Evolutionary conservation across 352 stramenopile species (phyloP).

Genomic region (Phytophthora podocarpi): DNA sequence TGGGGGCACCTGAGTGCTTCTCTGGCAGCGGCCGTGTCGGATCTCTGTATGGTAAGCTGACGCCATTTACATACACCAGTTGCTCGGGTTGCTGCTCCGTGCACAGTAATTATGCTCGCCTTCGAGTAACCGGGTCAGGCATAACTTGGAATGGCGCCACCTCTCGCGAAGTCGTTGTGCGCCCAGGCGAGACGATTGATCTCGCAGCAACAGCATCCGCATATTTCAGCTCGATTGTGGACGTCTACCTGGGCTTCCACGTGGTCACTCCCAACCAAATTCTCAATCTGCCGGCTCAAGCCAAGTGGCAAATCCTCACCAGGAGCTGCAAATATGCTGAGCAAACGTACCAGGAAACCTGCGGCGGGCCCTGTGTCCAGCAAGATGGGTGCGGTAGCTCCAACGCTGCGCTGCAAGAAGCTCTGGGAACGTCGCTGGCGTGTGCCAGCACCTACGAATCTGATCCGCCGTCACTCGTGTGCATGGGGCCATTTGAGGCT

Average conservation of each 20-base stretch:
- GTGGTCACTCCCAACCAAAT: constrained; percentile 75
- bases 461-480: constrained; percentile 51
- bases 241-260: constrained; percentile 79
- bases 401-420: constrained; percentile 49
- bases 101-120: constrained; percentile 51
- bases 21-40: constrained; percentile 56
- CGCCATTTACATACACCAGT: constrained; percentile 55
- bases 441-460: constrained; percentile 49
- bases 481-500: constrained; percentile 56
- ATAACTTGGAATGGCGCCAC: constrained; percentile 40
- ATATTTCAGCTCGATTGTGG: constrained; percentile 64
- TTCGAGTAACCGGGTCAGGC: constrained; percentile 47
- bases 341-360: constrained; percentile 50
- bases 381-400: constrained; percentile 56
- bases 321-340: constrained; percentile 60
- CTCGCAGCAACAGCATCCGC: constrained; percentile 47
- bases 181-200: constrained; percentile 54
- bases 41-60: constrained; percentile 52
- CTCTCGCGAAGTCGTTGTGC: constrained; percentile 46
- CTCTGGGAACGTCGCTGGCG: constrained; percentile 30
- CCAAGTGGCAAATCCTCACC: constrained; percentile 69
- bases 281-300: constrained; percentile 49
- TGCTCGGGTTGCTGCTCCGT: constrained; percentile 76
- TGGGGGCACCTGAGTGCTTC: constrained; percentile 65
- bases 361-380: constrained; percentile 42